A percentile compares a stretch with the other conserved stretches of the same genome.
Evolutionary conservation across 2,329 filamentous ascomycete species (phyloP).

Genomic region (Arthroderma sp.): DNA sequence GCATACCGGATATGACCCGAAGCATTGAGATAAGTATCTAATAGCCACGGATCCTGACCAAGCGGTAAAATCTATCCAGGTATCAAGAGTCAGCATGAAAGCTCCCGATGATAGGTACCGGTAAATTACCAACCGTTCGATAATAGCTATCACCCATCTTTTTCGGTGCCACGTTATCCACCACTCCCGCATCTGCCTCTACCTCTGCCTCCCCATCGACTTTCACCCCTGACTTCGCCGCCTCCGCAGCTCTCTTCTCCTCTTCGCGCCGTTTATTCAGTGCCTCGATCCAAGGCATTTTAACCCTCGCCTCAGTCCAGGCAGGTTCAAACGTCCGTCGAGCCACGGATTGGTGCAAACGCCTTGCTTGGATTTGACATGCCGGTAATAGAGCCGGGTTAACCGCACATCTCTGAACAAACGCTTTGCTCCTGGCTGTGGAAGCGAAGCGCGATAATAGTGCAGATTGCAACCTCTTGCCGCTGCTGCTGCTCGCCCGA

Average conservation of each 20-base stretch:
- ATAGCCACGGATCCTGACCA: conserved; percentile 60
- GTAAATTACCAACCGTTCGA: conserved; percentile 40
- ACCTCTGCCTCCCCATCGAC: conserved; percentile 31
- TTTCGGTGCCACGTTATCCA: conserved; percentile 50
- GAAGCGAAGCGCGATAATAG: too few relatives aligned
- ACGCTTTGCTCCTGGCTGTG: too few relatives aligned
- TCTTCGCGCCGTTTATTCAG: conserved; percentile 40
- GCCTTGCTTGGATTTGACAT: conserved; percentile 1
- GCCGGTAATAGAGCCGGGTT: too few relatives aligned
- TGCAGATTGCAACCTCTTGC: too few relatives aligned
- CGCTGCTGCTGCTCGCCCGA: too few relatives aligned
- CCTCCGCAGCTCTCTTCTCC: conserved; percentile 17
- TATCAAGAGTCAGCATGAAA: conserved; percentile 11
- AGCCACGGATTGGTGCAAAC: neutral
- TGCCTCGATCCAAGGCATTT: conserved; percentile 57
- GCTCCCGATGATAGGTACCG: neutral
- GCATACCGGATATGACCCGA: conserved; percentile 55
- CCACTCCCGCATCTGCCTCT: conserved; percentile 12
- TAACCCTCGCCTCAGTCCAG: conserved; percentile 45
- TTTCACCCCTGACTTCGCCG: conserved; percentile 16
- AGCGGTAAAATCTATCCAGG: conserved; percentile 47
- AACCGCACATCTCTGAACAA: too few relatives aligned
- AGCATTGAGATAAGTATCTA: conserved; percentile 66
- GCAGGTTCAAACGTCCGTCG: conserved; percentile 17
- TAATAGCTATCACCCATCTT: conserved; percentile 61